Evolutionary conservation across 441 rosid genomes (phyloP).

Genomic region (Populus hybrid): DNA sequence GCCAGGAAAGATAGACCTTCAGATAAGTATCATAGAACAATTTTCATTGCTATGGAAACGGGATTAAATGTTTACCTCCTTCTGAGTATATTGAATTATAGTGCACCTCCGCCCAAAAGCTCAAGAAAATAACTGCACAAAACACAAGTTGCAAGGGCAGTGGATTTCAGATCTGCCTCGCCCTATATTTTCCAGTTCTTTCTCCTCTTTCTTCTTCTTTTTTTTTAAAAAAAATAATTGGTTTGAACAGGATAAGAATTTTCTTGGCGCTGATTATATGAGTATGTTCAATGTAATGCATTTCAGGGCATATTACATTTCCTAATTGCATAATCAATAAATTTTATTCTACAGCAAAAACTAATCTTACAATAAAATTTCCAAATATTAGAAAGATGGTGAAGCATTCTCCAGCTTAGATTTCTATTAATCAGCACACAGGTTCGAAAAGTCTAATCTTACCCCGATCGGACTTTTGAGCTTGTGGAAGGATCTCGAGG

Average conservation of each 20-base stretch:
- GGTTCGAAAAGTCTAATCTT: slow-evolving; percentile 6
- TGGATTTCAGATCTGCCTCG: not conserved
- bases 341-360: not conserved
- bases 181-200: not conserved
- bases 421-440: not conserved
- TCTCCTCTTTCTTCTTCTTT: no score
- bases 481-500: slow-evolving; percentile 75
- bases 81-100: slow-evolving; percentile 90
- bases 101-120: slow-evolving; percentile 99
- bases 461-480: slow-evolving; percentile 65
- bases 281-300: no score
- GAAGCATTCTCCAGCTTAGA: not conserved
- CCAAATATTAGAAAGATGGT: not conserved
- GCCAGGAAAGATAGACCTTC: not conserved
- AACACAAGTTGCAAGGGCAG: slow-evolving; percentile 8
- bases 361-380: not conserved
- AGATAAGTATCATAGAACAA: not conserved
- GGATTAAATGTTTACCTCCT: slow-evolving; percentile 54
- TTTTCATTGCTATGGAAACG: not conserved
- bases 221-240: not conserved
- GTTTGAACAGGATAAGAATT: not conserved
- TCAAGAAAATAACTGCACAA: slow-evolving; percentile 75
- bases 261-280: no score
- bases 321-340: no score
- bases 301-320: no score